Evolutionary conservation across 805 yeast genomes (phyloP).

Genomic region (Yarrowia hollandica): DNA sequence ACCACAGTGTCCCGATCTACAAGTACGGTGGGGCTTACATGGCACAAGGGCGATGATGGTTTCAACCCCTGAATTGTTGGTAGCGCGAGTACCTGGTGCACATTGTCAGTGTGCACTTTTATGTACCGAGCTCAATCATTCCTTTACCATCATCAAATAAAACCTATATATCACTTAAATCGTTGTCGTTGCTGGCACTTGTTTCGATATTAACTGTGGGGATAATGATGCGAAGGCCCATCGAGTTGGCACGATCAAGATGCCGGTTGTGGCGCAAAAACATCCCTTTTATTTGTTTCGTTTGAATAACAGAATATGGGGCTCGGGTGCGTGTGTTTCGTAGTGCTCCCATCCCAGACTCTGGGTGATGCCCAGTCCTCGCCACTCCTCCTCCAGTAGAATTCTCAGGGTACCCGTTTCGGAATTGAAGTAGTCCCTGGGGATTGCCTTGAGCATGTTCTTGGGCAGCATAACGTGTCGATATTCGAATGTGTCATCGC

Average conservation of each 20-base stretch:
- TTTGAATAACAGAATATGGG: conserved; percentile 88
- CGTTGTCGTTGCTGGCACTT: not conserved
- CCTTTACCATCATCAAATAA: conserved; percentile 24
- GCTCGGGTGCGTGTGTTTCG: conserved; percentile 98
- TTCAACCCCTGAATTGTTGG: too few species aligned
- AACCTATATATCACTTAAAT: conserved; percentile 22
- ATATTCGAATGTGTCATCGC: conserved; percentile 89
- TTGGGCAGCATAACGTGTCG: conserved; percentile 97
- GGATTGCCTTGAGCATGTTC: conserved; percentile 89
- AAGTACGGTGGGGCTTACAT: too few species aligned
- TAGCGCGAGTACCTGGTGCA: too few species aligned
- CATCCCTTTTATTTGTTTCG: conserved; percentile 31
- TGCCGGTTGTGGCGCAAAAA: not conserved
- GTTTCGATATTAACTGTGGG: not conserved
- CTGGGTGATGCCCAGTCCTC: conserved; percentile 97
- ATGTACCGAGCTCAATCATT: too few species aligned
- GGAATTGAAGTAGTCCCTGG: conserved; percentile 88
- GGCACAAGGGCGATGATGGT: too few species aligned
- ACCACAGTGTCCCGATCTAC: too few species aligned
- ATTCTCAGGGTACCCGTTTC: conserved; percentile 93
- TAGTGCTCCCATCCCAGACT: conserved; percentile 97
- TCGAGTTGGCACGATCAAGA: not conserved
- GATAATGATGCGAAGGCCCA: conserved; percentile 19
- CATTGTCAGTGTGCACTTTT: too few species aligned
- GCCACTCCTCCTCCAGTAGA: conserved; percentile 94